Evolutionary conservation across 1,139 yeast genomes (phyloP).

Genomic region (Nakaseomyces sp.): DNA sequence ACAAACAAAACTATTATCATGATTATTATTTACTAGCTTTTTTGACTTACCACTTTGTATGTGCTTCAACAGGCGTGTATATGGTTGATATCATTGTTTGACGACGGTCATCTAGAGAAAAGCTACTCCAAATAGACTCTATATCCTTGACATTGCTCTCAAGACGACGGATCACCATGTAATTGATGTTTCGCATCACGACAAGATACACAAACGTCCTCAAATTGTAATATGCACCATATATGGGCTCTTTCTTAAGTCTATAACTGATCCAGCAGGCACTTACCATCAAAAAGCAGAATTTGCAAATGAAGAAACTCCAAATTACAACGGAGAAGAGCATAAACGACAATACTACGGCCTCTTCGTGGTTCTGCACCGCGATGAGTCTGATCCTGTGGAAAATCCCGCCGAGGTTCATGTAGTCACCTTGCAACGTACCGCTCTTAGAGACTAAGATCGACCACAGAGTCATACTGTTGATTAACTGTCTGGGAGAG

Average conservation of each 20-base stretch:
- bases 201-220: conserved; percentile 1
- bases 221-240: background rate
- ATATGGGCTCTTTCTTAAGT: background rate
- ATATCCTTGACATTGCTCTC: background rate
- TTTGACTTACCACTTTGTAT: background rate
- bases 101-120: background rate
- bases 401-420: conserved; percentile 39
- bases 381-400: conserved; percentile 52
- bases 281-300: conserved; percentile 29
- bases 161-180: background rate
- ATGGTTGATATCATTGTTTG: background rate
- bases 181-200: conserved; percentile 1
- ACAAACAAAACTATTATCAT: too few species aligned
- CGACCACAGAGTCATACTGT: conserved; percentile 60
- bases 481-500: conserved; percentile 78
- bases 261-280: background rate
- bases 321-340: conserved; percentile 64
- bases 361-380: conserved; percentile 50
- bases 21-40: conserved; percentile 8
- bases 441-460: conserved; percentile 31
- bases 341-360: conserved; percentile 66
- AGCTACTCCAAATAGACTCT: background rate
- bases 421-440: background rate
- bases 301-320: conserved; percentile 56
- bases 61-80: conserved; percentile 3